Conservation (phyloP, 306 rosid genomes). For the Sicyos edulis region DNA sequence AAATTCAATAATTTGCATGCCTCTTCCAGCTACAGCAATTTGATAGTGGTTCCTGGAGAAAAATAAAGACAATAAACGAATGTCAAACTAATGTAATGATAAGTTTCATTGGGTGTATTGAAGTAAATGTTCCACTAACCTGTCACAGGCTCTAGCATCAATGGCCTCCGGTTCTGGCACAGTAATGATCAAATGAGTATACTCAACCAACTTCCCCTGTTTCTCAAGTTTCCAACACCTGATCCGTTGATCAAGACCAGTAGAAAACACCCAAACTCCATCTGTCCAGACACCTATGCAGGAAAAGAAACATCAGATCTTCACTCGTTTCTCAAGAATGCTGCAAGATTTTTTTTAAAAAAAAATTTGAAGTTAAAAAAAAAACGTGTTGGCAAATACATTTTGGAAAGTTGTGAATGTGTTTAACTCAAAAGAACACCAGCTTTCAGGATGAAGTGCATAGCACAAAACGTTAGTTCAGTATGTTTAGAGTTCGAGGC, state of each 20-base stretch:
- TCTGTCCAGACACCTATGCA: constrained; percentile 92
- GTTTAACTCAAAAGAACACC: neutral
- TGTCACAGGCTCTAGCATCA: constrained; percentile 66
- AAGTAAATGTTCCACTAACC: constrained; percentile 38
- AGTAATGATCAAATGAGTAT: constrained; percentile 52
- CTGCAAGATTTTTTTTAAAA: too few relatives aligned
- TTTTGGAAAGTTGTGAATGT: neutral
- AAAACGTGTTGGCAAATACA: neutral
- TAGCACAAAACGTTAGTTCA: neutral
- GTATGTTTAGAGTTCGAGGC: neutral
- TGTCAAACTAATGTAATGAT: constrained; percentile 12
- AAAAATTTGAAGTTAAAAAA: neutral
- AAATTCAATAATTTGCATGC: constrained; percentile 84
- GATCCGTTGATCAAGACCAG: constrained; percentile 96
- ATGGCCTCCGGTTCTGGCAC: constrained; percentile 95
- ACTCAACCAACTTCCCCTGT: constrained; percentile 49
- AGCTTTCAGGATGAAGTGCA: constrained; percentile 2
- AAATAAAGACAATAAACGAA: constrained; percentile 15
- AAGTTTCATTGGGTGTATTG: neutral
- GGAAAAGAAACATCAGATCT: constrained; percentile 20
- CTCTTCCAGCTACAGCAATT: constrained; percentile 92
- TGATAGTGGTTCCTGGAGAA: constrained; percentile 63
- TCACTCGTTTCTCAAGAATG: neutral
- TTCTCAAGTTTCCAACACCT: constrained; percentile 68
- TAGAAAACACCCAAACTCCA: constrained; percentile 85